These are phyloP conservation scores for Fraxinus baroniana DNA, from an alignment of 305 asterid species.

Conservation along the genomic window DNA sequence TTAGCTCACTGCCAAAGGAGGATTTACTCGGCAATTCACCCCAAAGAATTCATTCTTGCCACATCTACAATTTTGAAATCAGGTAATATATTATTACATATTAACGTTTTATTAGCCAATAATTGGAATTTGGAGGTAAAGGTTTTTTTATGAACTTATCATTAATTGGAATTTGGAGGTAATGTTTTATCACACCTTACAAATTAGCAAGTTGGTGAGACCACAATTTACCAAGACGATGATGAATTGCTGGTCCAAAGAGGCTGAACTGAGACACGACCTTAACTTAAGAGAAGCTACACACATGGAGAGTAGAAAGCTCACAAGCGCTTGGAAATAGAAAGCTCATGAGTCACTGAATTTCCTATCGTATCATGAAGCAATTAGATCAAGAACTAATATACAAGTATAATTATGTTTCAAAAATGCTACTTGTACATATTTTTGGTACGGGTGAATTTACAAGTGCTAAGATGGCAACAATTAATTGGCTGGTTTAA, in stretches of 20 bases:
- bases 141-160: no score
- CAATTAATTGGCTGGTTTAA: no score
- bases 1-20: constrained; percentile 60
- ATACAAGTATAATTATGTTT: not conserved
- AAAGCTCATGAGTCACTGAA: not conserved
- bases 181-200: no score
- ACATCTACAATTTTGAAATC: not conserved
- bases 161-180: no score
- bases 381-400: not conserved
- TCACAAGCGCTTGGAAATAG: no score
- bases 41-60: not conserved
- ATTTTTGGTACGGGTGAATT: no score
- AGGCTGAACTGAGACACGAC: not conserved
- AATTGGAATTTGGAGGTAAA: no score
- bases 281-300: no score
- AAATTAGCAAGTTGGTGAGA: no score
- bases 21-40: constrained; percentile 56
- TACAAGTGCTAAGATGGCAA: no score
- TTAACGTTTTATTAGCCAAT: no score
- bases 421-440: no score
- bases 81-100: not conserved
- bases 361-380: not conserved
- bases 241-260: not conserved
- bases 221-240: not conserved
- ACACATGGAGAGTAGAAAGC: not conserved